phyloP scores from a whole-genome alignment of 306 rosid species.

The Sesbania bispinosa region DNA sequence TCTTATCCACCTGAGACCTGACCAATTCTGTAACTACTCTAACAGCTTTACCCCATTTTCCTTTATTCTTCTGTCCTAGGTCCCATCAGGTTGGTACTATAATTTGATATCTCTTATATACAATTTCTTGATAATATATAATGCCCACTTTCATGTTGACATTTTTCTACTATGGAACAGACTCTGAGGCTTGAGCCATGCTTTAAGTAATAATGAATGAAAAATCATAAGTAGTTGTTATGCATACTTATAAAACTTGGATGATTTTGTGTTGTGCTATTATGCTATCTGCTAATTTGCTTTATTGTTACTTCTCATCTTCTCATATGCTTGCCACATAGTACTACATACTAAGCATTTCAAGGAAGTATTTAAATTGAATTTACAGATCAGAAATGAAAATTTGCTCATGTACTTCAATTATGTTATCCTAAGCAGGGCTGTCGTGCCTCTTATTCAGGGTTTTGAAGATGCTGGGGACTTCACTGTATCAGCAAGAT shows the following conservation, averaged over 20 bases:
- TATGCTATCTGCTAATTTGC: conserved; percentile 3
- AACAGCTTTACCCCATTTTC: not conserved
- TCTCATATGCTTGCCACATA: not conserved
- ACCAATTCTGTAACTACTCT: not conserved
- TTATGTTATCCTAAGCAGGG: conserved; percentile 72
- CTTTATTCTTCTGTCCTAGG: not conserved
- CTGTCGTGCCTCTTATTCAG: conserved; percentile 99
- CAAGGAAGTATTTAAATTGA: conserved; percentile 14
- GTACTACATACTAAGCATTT: not conserved
- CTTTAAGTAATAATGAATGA: too few relatives aligned
- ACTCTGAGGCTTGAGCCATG: too few relatives aligned
- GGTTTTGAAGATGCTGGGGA: conserved; percentile 99
- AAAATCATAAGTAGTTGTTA: too few relatives aligned
- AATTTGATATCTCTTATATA: conserved; percentile 10
- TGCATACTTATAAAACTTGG: not conserved
- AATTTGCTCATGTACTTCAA: conserved; percentile 44
- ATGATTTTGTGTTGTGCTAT: conserved; percentile 1
- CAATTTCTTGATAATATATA: not conserved
- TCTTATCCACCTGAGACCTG: not conserved
- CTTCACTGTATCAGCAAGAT: conserved; percentile 77
- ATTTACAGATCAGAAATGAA: conserved; percentile 13
- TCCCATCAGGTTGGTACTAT: not conserved
- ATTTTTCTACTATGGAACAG: too few relatives aligned
- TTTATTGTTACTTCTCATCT: not conserved
- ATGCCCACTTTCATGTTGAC: not conserved